Evolutionary conservation across 805 yeast species (phyloP).

Genomic region (Nakazawaea ishiwadae): DNA sequence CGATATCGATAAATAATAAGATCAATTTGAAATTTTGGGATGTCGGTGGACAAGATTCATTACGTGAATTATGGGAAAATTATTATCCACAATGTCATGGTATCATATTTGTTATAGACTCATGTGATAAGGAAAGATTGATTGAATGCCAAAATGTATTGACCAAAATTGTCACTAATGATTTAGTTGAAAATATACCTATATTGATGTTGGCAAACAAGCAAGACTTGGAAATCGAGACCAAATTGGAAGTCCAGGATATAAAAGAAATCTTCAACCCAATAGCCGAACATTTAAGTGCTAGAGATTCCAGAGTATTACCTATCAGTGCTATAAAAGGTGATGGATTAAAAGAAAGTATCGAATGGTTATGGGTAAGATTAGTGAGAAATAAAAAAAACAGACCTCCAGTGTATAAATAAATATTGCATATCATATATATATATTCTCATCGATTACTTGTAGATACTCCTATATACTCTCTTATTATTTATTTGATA

Average conservation of each 20-base stretch:
- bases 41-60: conserved; percentile 89
- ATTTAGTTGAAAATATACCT: conserved; percentile 73
- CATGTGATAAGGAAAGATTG: conserved; percentile 77
- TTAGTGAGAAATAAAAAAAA: conserved; percentile 60
- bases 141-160: conserved; percentile 76
- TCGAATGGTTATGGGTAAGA: conserved; percentile 82
- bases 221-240: conserved; percentile 59
- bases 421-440: not conserved
- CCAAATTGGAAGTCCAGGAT: conserved; percentile 66
- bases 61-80: conserved; percentile 81
- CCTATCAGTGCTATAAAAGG: conserved; percentile 85
- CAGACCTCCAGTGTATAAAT: conserved; percentile 53
- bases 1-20: conserved; percentile 32
- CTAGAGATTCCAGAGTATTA: conserved; percentile 84
- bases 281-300: conserved; percentile 78
- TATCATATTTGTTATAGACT: conserved; percentile 86
- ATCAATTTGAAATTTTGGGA: conserved; percentile 85
- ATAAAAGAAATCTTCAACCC: conserved; percentile 80
- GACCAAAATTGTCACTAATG: conserved; percentile 52
- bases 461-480: too few relatives aligned
- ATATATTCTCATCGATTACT: not conserved
- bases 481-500: too few relatives aligned
- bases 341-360: conserved; percentile 80
- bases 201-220: conserved; percentile 93
- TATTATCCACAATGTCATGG: conserved; percentile 88